phyloP scores from a whole-genome alignment of 495 filamentous ascomycete species.

The Ramalina intermedia region DNA sequence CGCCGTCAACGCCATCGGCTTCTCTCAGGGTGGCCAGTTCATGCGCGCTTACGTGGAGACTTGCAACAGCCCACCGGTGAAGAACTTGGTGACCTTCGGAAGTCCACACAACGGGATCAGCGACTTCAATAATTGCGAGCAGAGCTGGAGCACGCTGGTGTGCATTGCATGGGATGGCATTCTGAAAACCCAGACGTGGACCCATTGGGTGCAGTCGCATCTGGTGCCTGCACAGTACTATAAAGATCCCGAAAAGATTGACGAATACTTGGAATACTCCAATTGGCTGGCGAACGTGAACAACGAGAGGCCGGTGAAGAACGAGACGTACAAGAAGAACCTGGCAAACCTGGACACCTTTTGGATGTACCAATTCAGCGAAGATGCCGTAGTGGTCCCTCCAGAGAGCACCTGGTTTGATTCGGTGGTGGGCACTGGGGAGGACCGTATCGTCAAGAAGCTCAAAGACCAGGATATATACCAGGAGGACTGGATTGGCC shows the following conservation, averaged over 20 bases:
- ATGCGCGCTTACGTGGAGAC: constrained; percentile 84
- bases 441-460: constrained; percentile 30
- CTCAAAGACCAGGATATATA: constrained; percentile 65
- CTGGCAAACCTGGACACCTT: constrained; percentile 59
- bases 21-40: constrained; percentile 94
- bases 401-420: constrained; percentile 88
- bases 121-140: constrained; percentile 54
- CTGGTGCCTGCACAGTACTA: constrained; percentile 95
- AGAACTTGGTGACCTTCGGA: constrained; percentile 80
- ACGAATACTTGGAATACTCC: constrained; percentile 63
- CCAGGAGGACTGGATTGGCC: constrained; percentile 85
- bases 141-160: constrained; percentile 30
- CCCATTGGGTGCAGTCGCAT: constrained; percentile 51
- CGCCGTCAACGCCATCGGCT: constrained; percentile 80
- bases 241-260: constrained; percentile 56
- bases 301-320: constrained; percentile 72
- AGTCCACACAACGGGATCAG: constrained; percentile 88
- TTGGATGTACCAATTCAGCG: constrained; percentile 78
- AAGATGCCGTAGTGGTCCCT: constrained; percentile 76
- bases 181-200: constrained; percentile 63
- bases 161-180: constrained; percentile 65
- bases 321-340: constrained; percentile 56
- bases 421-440: constrained; percentile 46
- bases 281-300: constrained; percentile 99
- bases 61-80: constrained; percentile 70